phyloP scores from a whole-genome alignment of 148 eudicot species.

The Rhododendron williamsianum region DNA sequence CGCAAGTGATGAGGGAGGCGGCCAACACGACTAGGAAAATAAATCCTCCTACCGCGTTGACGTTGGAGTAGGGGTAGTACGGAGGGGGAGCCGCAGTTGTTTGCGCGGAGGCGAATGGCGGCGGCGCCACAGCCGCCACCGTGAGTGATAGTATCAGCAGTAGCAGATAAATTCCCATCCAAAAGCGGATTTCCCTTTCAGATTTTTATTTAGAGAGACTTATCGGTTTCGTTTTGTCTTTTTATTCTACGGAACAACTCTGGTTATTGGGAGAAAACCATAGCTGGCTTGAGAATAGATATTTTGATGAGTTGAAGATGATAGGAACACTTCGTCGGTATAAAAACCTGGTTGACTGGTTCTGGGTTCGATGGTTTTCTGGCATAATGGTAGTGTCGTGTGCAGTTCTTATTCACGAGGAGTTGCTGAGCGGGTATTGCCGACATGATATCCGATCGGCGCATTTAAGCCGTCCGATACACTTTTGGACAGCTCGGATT shows the following conservation, averaged over 20 bases:
- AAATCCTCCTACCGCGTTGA: not conserved
- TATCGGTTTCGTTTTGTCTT: not conserved
- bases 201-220: too few relatives aligned
- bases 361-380: too few relatives aligned
- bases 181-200: not conserved
- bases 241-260: too few relatives aligned
- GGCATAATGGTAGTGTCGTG: too few relatives aligned
- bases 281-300: too few relatives aligned
- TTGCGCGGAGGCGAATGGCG: not conserved
- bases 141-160: not conserved
- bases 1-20: not conserved
- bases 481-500: too few relatives aligned
- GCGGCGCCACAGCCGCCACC: not conserved
- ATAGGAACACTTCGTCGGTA: not conserved
- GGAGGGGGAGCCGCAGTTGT: not conserved
- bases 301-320: not conserved
- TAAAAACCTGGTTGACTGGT: too few relatives aligned
- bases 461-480: too few relatives aligned
- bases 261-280: too few relatives aligned
- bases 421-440: too few relatives aligned
- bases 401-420: too few relatives aligned
- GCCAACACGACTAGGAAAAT: not conserved
- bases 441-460: too few relatives aligned
- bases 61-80: not conserved
- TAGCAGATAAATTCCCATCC: not conserved